Base-by-base conservation (phyloP, 805 yeast genomes). In the Candida silvatica region DNA sequence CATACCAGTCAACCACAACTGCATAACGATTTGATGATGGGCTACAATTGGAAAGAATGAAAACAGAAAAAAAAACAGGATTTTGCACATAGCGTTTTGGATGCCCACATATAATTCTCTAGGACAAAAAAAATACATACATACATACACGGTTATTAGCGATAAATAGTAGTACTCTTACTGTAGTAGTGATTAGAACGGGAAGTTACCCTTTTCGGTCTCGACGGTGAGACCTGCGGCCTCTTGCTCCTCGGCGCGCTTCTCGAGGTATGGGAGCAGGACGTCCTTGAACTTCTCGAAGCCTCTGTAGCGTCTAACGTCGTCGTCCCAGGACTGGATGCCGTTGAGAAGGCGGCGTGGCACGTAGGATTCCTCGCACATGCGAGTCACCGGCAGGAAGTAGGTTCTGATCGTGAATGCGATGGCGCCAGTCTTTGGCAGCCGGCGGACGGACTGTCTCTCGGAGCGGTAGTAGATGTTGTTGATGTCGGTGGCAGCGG, bases 391-490 rank as follows among this genome's bases (percentile, higher is more conserved):
- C 6, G 82, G 81, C 17, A 67, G 45, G 51, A 77, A 76, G 46
- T 77, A 77, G 1, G 84, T 78, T 45, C 84, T 61, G 32, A 77
- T 63, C 17, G 83, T 77, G 54, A 77, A 78, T 3, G 71, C 56
- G 17, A 66, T 58, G 9, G 70, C 79, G 8, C 84, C 83, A 3
- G 73, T 53, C 26, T 64, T 56, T 11, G 85, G 84, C 38, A 77
- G 59, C 46, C 80, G 61, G 45, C 83, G 63, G 34, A 77, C 59
- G 31, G 77, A 64, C 49, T 77, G 85, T 52, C 85, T 61, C 49
- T 78, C 85, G 19, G 79, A 71, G 43, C 85, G 64, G 54, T 67
- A 76, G 52, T 67, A 71, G 22, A 78, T 50, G 39, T 66, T 65
- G 14, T 56, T 58, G 6, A 73, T 53, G 20, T 61, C 64, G 1